These are phyloP conservation scores for Orbilia brochopaga DNA, from an alignment of 2,329 filamentous ascomycete genomes.

Conservation along the genomic window DNA sequence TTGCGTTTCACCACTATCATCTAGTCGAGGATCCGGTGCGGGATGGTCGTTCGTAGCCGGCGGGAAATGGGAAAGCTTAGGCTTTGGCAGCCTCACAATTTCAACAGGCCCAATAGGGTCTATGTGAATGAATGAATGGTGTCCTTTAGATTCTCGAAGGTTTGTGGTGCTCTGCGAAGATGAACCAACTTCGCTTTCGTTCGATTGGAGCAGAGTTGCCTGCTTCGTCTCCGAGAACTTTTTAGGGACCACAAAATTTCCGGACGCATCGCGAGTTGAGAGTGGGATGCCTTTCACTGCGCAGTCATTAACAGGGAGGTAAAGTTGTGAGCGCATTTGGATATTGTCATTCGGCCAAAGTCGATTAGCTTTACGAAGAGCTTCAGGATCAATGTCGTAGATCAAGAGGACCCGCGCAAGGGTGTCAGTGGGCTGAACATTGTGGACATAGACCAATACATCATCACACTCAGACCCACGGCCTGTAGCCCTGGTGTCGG, in stretches of 20 bases:
- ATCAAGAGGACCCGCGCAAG: conserved; percentile 88
- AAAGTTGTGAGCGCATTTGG: conserved; percentile 78
- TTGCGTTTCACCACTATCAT: conserved; percentile 57
- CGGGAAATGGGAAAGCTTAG: conserved; percentile 87
- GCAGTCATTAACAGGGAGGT: conserved; percentile 88
- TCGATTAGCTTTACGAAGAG: conserved; percentile 84
- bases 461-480: conserved; percentile 71
- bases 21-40: conserved; percentile 54
- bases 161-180: conserved; percentile 57
- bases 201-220: conserved; percentile 43
- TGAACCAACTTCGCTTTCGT: conserved; percentile 52
- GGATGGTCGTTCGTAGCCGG: conserved; percentile 61
- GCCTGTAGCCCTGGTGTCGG: conserved; percentile 46
- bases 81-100: conserved; percentile 81
- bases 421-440: conserved; percentile 80
- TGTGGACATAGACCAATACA: conserved; percentile 87
- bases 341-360: conserved; percentile 94
- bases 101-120: conserved; percentile 69
- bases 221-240: conserved; percentile 54
- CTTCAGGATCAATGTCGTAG: conserved; percentile 83
- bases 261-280: conserved; percentile 60
- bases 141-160: conserved; percentile 62
- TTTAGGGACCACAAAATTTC: conserved; percentile 30
- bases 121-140: conserved; percentile 63
- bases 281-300: conserved; percentile 74